A percentile compares a stretch with the other conserved stretches of the same genome.
Conservation (phyloP, 257 asterid species). For the Paraleonurus japonicus region DNA sequence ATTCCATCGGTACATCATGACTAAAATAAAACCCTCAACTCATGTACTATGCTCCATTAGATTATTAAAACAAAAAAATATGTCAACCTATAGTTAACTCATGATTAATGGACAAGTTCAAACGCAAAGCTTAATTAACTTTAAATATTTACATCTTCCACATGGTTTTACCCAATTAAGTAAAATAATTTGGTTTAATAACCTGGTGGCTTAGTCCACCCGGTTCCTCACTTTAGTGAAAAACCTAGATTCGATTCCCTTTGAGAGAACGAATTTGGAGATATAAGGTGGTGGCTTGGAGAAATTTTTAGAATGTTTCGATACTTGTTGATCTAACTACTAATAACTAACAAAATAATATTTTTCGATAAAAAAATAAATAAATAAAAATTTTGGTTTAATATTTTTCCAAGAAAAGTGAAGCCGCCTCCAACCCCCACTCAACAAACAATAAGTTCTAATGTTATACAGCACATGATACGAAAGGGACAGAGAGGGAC, state of each 20-base stretch:
- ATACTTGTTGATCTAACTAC: no score
- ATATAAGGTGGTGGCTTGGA: no score
- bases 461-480: constrained; percentile 9
- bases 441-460: background rate
- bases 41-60: background rate
- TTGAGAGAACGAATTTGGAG: no score
- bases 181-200: no score
- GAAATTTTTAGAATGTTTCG: no score
- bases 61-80: background rate
- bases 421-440: constrained; percentile 26
- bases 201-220: no score
- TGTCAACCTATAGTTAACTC: background rate
- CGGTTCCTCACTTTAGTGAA: no score
- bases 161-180: background rate
- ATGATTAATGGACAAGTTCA: background rate
- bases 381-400: background rate
- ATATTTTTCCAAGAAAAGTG: background rate
- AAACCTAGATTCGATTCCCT: no score
- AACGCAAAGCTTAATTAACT: background rate
- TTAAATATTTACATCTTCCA: background rate
- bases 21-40: no score
- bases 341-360: no score
- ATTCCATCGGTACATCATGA: background rate
- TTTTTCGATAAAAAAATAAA: no score
- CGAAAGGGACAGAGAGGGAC: constrained; percentile 36